phyloP scores from a whole-genome alignment of 2,329 filamentous ascomycete species.

The Dactylonectria macrodidyma region DNA sequence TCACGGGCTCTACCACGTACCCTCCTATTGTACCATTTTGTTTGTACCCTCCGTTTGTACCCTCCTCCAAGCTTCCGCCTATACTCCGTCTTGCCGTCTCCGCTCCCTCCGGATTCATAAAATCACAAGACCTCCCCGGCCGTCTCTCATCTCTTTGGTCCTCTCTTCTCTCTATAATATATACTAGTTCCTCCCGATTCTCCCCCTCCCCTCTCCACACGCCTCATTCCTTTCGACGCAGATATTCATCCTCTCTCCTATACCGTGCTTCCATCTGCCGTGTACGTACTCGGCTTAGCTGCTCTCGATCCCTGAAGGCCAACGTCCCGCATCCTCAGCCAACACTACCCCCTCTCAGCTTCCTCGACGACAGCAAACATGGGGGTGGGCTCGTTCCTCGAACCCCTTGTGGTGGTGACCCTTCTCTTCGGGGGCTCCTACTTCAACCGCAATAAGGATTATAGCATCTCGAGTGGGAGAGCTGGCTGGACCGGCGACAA shows the following conservation, averaged over 20 bases:
- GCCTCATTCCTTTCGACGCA: background rate
- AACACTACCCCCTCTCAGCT: background rate
- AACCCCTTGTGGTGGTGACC: constrained; percentile 59
- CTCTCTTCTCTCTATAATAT: background rate
- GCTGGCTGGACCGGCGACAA: constrained; percentile 38
- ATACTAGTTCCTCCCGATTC: constrained; percentile 1
- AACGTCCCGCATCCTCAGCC: background rate
- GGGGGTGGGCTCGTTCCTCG: constrained; percentile 58
- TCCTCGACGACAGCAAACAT: constrained; percentile 43
- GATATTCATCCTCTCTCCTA: background rate
- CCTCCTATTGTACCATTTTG: background rate
- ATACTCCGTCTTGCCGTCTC: background rate
- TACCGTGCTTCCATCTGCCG: background rate
- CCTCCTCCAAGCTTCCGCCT: background rate
- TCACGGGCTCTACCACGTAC: too few relatives aligned
- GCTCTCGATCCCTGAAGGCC: background rate
- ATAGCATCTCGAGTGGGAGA: constrained; percentile 47
- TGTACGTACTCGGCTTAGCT: background rate
- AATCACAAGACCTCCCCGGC: constrained; percentile 7
- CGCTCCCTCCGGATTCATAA: background rate
- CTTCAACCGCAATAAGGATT: constrained; percentile 60
- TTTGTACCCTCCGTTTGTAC: background rate
- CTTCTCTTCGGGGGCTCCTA: constrained; percentile 61
- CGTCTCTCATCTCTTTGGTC: background rate
- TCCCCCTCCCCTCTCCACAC: background rate